phyloP scores from a whole-genome alignment of 2,329 filamentous ascomycete species.

The Lasiodiplodia gonubiensis region DNA sequence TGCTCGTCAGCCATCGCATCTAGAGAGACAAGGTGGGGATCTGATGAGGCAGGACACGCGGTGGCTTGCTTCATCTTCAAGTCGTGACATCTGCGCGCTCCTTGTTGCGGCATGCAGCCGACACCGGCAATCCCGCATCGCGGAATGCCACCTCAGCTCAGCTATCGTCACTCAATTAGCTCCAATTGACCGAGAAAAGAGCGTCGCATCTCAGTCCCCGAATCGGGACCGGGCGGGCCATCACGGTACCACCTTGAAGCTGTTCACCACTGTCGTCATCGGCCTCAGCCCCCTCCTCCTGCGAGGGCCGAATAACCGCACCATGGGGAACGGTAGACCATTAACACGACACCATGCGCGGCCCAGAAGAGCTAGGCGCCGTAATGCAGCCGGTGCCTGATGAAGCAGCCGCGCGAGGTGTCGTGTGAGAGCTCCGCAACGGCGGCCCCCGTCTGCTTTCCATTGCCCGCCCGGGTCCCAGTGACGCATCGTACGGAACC shows the following conservation, averaged over 20 bases:
- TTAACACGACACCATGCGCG: slow-evolving; percentile 7
- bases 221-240: neutral
- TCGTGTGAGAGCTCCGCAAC: slow-evolving; percentile 14
- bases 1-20: slow-evolving; percentile 6
- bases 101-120: slow-evolving; percentile 3
- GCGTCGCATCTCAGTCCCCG: slow-evolving; percentile 10
- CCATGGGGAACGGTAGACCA: slow-evolving; percentile 1
- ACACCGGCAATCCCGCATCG: neutral
- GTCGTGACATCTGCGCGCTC: neutral
- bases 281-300: neutral
- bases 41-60: slow-evolving; percentile 1
- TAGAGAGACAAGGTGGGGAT: neutral
- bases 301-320: neutral
- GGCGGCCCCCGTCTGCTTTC: neutral
- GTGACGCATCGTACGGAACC: neutral
- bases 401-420: slow-evolving; percentile 9
- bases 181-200: slow-evolving; percentile 19
- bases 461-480: slow-evolving; percentile 7
- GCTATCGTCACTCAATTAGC: neutral
- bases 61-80: slow-evolving; percentile 5
- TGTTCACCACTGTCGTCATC: neutral
- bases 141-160: slow-evolving; percentile 6
- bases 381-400: slow-evolving; percentile 22
- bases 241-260: neutral
- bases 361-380: slow-evolving; percentile 2